Base-by-base conservation (phyloP, 345 rosid genomes). In the Clarkia xantiana region DNA sequence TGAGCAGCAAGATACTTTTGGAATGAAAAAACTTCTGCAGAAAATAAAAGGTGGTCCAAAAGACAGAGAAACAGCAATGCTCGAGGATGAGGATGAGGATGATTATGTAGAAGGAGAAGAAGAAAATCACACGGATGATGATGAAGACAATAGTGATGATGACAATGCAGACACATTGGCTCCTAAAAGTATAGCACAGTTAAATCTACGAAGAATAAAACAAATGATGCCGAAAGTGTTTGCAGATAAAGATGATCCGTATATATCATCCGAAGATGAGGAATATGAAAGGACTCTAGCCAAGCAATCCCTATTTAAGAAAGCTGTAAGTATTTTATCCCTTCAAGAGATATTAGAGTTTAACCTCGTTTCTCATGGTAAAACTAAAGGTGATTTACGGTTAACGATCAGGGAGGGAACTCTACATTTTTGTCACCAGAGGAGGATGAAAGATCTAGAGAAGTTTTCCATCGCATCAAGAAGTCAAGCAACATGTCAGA, bases 221-320 rank as follows among this genome's bases (percentile, higher is more conserved):
- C 94, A 86, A 75, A 86, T 75, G 93, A 79, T 91, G 49, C 80
- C 84, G 34, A 78, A 67, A 39, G 75, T 86, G 90, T 91, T 86
- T 67, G 81, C 93, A 6, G 98, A 91, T 53, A 71, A 79, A 49
- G 79, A 81, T 65, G 98, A 84, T 57, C 56, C 57, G 23, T 91
- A 84, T 58, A 43, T 79, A 40, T 81, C 96, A 57, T 91, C 98
- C 42, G 94, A 91, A 42, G 96, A 91, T 4, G 96, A 90, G 58
- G 96, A 81, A 73, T 68, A 72, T 20, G 96, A 86, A 52, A 67
- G 63, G 50, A 73, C 52, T 59, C 63, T 63, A 23, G 64, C 45
- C 51, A 74, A 67, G 59, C 78, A 71, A 65, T 45, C 62, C 55
- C 51, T 81, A 18, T 74, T 56, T 58, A 59, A 58, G 60, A 84